Conservation (phyloP, 2,329 filamentous ascomycete species). For the Penicillium sp. region DNA sequence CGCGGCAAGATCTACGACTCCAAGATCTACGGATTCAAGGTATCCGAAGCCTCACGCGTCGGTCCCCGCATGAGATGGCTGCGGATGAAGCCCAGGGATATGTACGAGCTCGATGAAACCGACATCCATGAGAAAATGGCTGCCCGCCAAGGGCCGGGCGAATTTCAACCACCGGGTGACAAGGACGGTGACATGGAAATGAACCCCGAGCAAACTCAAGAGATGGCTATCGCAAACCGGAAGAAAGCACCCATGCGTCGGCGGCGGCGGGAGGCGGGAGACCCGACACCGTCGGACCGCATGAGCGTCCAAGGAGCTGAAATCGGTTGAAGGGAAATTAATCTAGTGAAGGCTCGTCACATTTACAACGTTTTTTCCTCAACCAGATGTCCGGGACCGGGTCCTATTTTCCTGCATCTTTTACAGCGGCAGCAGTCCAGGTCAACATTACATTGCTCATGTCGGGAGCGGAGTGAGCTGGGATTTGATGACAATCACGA, state of each 20-base stretch:
- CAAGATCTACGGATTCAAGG: conserved; percentile 93
- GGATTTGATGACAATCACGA: conserved; percentile 10
- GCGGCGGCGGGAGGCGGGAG: conserved; percentile 30
- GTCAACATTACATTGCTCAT: conserved; percentile 3
- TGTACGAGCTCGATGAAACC: conserved; percentile 78
- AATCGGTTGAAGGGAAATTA: conserved; percentile 3
- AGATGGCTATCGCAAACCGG: conserved; percentile 40
- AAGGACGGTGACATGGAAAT: conserved; percentile 42
- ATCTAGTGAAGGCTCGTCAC: conserved; percentile 1
- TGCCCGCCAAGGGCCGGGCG: neutral
- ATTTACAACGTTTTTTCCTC: conserved; percentile 11
- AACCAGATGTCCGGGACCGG: neutral
- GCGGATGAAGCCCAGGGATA: conserved; percentile 74
- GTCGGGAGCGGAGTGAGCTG: neutral
- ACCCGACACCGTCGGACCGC: conserved; percentile 25
- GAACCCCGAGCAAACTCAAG: conserved; percentile 33
- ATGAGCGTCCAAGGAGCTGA: conserved; percentile 34
- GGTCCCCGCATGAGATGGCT: conserved; percentile 98
- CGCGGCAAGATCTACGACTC: conserved; percentile 84
- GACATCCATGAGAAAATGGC: conserved; percentile 35
- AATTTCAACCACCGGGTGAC: conserved; percentile 24
- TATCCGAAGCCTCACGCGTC: conserved; percentile 83
- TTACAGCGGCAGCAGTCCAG: neutral
- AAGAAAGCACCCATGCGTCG: conserved; percentile 46
- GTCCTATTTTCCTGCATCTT: conserved; percentile 1